phyloP scores from a whole-genome alignment of 177 flowering plant genomes.

The Tripterygium wilfordii region DNA sequence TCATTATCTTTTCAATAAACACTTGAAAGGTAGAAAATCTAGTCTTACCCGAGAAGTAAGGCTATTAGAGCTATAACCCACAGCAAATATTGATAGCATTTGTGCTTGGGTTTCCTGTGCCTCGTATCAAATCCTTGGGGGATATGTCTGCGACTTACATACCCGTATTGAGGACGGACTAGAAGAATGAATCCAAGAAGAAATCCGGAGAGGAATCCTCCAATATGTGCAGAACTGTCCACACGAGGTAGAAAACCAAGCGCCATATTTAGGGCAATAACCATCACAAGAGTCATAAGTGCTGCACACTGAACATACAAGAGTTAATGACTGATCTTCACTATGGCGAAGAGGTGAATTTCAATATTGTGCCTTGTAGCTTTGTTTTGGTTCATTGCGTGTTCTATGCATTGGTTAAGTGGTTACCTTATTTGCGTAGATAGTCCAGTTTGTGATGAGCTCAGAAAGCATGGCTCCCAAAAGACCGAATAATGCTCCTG shows the following conservation, averaged over 20 bases:
- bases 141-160: constrained; percentile 36
- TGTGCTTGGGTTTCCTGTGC: constrained; percentile 38
- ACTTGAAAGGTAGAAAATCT: not conserved
- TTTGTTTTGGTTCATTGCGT: too few species aligned
- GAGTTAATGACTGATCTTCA: not conserved
- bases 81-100: constrained; percentile 44
- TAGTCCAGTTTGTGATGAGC: constrained; percentile 65
- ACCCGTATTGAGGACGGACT: constrained; percentile 69
- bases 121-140: constrained; percentile 40
- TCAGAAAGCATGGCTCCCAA: constrained; percentile 75
- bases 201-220: constrained; percentile 65
- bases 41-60: constrained; percentile 46
- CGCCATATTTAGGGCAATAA: constrained; percentile 48
- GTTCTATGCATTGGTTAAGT: too few species aligned
- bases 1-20: not conserved
- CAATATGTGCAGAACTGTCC: constrained; percentile 61
- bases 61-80: constrained; percentile 29
- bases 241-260: constrained; percentile 53
- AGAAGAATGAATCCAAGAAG: constrained; percentile 66
- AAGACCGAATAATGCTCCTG: constrained; percentile 65
- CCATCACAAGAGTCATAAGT: constrained; percentile 27
- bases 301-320: constrained; percentile 42
- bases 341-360: too few species aligned
- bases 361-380: too few species aligned
- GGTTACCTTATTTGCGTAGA: constrained; percentile 55